phyloP scores from a whole-genome alignment of 345 rosid species.

The Syzygium aqueum region DNA sequence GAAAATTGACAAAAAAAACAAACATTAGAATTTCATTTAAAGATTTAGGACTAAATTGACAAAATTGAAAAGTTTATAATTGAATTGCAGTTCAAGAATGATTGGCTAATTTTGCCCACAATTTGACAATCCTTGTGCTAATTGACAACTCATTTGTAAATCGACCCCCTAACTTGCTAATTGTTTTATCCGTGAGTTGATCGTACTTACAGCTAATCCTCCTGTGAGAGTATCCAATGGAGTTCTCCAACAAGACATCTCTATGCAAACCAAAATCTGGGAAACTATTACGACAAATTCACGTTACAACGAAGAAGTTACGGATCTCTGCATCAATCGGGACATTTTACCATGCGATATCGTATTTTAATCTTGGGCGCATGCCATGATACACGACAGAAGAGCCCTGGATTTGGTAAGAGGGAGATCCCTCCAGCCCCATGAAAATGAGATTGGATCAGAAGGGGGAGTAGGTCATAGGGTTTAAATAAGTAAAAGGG shows the following conservation, averaged over 20 bases:
- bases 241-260: not conserved
- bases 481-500: not conserved
- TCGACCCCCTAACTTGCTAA: not conserved
- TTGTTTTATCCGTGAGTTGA: not conserved
- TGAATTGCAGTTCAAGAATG: not conserved
- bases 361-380: not conserved
- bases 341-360: not conserved
- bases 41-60: fast-evolving
- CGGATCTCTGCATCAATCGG: not conserved
- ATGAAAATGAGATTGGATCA: not conserved
- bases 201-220: not conserved
- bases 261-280: not conserved
- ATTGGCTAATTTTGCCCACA: not conserved
- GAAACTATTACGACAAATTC: not conserved
- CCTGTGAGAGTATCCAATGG: not conserved
- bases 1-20: fast-evolving
- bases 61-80: not conserved
- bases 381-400: not conserved
- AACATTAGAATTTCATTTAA: fast-evolving
- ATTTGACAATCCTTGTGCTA: not conserved
- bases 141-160: not conserved
- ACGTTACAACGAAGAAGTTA: not conserved
- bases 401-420: not conserved
- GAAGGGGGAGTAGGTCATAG: not conserved
- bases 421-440: not conserved